phyloP scores from a whole-genome alignment of 176 grass and related monocot genomes.

The Lolium perenne region DNA sequence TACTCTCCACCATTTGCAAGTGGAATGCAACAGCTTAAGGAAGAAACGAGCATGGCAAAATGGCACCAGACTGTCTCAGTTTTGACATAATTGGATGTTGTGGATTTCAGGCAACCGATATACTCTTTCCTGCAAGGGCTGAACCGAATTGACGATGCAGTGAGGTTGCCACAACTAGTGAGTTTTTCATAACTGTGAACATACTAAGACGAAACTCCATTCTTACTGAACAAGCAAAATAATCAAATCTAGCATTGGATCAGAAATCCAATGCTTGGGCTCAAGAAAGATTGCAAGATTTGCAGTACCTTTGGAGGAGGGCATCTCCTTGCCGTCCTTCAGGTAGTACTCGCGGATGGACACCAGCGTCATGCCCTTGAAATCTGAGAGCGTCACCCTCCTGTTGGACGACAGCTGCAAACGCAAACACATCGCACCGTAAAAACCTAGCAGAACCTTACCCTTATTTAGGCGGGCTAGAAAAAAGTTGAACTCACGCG shows the following conservation, averaged over 20 bases:
- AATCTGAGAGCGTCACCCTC: conserved; percentile 84
- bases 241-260: not conserved
- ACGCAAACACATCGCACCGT: conserved; percentile 30
- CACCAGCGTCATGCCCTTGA: conserved; percentile 72
- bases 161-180: not conserved
- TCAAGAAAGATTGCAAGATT: conserved; percentile 17
- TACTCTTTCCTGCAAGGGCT: not conserved
- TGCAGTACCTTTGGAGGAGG: conserved; percentile 69
- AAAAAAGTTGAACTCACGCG: conserved; percentile 56
- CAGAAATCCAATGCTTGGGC: conserved; percentile 11
- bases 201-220: not conserved
- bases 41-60: not conserved
- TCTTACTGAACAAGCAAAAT: not conserved
- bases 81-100: not conserved
- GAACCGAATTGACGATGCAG: conserved; percentile 24
- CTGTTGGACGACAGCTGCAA: conserved; percentile 78
- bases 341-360: conserved; percentile 81
- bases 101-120: conserved; percentile 2
- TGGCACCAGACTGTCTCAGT: not conserved
- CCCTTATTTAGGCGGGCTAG: not conserved
- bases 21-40: not conserved
- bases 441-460: conserved; percentile 40
- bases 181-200: not conserved
- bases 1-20: not conserved
- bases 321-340: conserved; percentile 90